These are phyloP conservation scores for Mycena sp. DNA, from an alignment of 1,284 basidiomycete species.

Conservation along the genomic window DNA sequence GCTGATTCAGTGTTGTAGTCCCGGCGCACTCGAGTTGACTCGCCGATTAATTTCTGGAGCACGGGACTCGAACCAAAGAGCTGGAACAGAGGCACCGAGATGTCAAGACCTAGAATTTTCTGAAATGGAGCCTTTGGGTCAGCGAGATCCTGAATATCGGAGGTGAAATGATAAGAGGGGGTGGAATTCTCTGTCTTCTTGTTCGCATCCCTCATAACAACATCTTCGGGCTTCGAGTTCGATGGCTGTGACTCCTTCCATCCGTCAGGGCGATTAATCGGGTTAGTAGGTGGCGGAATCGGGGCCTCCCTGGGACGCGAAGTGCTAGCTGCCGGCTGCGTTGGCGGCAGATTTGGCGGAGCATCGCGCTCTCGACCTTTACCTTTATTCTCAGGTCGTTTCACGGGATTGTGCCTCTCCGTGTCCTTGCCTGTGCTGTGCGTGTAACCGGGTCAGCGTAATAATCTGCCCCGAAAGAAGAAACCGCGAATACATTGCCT, in stretches of 20 bases:
- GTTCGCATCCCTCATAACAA: constrained; percentile 12
- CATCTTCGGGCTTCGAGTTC: constrained; percentile 12
- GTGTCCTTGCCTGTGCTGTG: constrained; percentile 1
- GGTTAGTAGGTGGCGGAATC: constrained; percentile 19
- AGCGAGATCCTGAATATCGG: constrained; percentile 15
- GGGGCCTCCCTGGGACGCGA: background rate
- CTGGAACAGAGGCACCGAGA: background rate
- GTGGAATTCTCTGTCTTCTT: background rate
- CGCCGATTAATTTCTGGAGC: background rate
- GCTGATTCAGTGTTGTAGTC: background rate
- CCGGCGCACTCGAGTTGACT: background rate
- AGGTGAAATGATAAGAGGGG: constrained; percentile 22
- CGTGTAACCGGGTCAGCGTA: constrained; percentile 7
- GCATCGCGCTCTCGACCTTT: background rate
- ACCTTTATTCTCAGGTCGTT: background rate
- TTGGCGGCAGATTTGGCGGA: background rate
- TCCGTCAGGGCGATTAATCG: constrained; percentile 25
- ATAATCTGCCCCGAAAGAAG: background rate
- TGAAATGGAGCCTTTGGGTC: constrained; percentile 5
- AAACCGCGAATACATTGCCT: background rate
- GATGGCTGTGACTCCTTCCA: constrained; percentile 25
- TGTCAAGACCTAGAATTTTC: background rate
- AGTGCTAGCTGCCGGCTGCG: background rate
- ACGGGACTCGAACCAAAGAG: background rate
- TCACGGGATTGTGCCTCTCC: background rate